These are phyloP conservation scores for Schoenoplectus triqueter DNA, from an alignment of 202 grass and related monocot genomes.

Conservation along the genomic window DNA sequence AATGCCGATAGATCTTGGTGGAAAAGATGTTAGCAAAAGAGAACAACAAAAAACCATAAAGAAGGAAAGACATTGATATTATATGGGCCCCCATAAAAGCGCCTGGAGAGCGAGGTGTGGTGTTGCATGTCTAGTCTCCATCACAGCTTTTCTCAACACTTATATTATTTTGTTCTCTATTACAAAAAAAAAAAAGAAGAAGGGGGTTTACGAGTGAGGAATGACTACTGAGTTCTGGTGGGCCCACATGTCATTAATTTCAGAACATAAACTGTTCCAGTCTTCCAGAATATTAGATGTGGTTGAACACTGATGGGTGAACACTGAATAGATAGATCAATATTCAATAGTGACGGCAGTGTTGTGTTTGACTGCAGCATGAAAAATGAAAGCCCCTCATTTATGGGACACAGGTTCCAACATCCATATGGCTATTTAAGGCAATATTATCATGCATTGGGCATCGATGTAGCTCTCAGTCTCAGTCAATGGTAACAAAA, in stretches of 20 bases:
- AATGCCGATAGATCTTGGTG: not conserved
- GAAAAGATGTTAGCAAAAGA: not conserved
- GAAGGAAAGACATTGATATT: not conserved
- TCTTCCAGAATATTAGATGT: too few species aligned
- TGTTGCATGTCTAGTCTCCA: constrained; percentile 25
- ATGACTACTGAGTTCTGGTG: not conserved
- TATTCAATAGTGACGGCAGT: constrained; percentile 1
- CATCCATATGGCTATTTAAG: constrained; percentile 15
- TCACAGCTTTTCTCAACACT: not conserved
- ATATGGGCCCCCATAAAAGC: constrained; percentile 27
- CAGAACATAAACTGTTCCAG: not conserved
- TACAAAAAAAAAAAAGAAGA: too few species aligned
- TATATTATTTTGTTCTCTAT: too few species aligned
- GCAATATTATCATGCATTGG: constrained; percentile 7
- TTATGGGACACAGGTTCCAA: constrained; percentile 14
- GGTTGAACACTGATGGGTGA: too few species aligned
- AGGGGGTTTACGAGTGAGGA: too few species aligned
- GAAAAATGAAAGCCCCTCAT: not conserved
- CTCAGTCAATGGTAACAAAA: not conserved
- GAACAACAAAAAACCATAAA: not conserved
- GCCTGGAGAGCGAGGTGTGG: constrained; percentile 29
- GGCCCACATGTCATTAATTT: not conserved
- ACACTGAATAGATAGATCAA: not conserved
- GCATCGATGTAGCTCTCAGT: constrained; percentile 2
- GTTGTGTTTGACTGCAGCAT: constrained; percentile 14